A percentile compares a stretch with the other conserved stretches of the same genome.
Evolutionary conservation across 2,329 filamentous ascomycete species (phyloP).

Genomic region (Ceratocystis papillata): DNA sequence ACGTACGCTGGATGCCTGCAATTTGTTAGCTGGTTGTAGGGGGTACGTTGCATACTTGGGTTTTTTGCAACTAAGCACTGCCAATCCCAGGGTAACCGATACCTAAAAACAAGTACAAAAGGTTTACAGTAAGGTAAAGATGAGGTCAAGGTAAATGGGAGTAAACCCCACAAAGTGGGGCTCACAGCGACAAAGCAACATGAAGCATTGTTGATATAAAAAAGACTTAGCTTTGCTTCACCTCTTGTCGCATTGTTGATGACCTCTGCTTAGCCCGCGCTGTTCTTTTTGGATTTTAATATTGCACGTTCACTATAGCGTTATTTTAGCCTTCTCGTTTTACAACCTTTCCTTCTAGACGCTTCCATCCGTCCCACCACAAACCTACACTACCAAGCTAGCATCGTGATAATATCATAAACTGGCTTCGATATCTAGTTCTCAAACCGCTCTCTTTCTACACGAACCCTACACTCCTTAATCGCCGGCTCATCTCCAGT

Average conservation of each 20-base stretch:
- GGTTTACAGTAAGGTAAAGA: neutral
- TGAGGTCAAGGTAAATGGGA: neutral
- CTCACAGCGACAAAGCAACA: neutral
- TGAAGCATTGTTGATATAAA: constrained; percentile 13
- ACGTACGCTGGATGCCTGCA: constrained; percentile 24
- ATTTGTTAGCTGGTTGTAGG: neutral
- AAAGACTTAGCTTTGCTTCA: neutral
- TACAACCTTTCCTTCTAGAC: neutral
- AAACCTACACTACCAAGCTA: neutral
- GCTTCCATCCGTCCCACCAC: neutral
- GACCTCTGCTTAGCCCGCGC: neutral
- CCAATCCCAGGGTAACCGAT: neutral
- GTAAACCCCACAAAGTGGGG: neutral
- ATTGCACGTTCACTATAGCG: neutral
- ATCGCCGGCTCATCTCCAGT: neutral
- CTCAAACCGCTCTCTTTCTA: neutral
- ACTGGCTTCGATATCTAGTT: neutral
- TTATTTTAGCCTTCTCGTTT: neutral
- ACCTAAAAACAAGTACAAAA: neutral
- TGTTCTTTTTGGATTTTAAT: neutral
- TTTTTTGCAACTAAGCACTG: neutral
- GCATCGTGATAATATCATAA: neutral
- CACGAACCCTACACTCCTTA: neutral
- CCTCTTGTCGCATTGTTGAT: neutral
- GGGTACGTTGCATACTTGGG: neutral